Conservation (phyloP, 2,329 filamentous ascomycete species). For the Penicillium sp. region DNA sequence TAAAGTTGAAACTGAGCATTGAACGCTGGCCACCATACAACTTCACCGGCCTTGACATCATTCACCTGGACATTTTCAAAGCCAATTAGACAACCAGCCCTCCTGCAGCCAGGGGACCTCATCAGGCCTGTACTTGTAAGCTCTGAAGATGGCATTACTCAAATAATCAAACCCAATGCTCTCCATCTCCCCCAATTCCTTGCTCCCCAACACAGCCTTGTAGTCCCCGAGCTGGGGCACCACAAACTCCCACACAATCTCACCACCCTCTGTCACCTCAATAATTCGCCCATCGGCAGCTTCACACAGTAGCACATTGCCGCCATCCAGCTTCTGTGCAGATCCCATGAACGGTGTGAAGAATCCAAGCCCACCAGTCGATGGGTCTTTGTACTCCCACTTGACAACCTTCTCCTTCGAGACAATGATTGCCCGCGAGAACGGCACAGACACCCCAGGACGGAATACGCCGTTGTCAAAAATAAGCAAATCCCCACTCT, state of each 20-base stretch:
- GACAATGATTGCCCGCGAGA: constrained; percentile 47
- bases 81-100: not conserved
- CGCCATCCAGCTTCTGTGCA: constrained; percentile 44
- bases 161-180: constrained; percentile 41
- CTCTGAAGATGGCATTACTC: constrained; percentile 48
- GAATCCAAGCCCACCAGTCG: constrained; percentile 39
- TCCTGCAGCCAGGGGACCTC: constrained; percentile 43
- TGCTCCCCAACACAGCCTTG: constrained; percentile 22
- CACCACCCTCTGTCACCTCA: constrained; percentile 45
- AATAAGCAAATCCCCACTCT: constrained; percentile 46
- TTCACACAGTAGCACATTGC: constrained; percentile 49
- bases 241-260: constrained; percentile 49
- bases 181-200: constrained; percentile 34
- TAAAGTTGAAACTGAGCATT: too few species aligned
- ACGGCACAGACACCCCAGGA: constrained; percentile 42
- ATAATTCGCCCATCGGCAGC: constrained; percentile 47
- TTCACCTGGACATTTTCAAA: not conserved
- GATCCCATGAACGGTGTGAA: constrained; percentile 53
- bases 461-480: constrained; percentile 52
- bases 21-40: too few species aligned
- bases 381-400: constrained; percentile 48
- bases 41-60: too few species aligned
- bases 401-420: constrained; percentile 41
- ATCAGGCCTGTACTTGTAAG: constrained; percentile 46
- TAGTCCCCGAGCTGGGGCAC: constrained; percentile 46